Evolutionary conservation across 129 eudicot species (phyloP).

Genomic region (Arctium minus): DNA sequence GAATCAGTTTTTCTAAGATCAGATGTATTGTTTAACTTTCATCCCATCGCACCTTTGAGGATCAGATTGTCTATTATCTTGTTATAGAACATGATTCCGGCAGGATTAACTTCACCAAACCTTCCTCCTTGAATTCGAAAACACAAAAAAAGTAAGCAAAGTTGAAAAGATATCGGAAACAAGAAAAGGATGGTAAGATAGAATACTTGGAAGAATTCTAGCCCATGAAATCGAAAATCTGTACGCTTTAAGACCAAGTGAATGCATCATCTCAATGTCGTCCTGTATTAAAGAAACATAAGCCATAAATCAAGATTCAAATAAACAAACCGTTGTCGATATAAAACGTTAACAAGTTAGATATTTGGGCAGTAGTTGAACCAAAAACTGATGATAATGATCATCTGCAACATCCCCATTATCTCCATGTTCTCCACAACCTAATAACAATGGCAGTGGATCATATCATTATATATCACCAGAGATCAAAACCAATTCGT

Average conservation of each 20-base stretch:
- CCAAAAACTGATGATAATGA: slow-evolving; percentile 74
- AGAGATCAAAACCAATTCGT: not conserved
- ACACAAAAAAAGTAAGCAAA: not conserved
- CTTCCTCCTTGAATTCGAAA: slow-evolving; percentile 39
- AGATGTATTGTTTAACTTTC: not conserved
- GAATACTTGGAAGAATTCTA: slow-evolving; percentile 46
- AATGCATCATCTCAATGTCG: slow-evolving; percentile 25
- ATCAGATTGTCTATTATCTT: slow-evolving; percentile 44
- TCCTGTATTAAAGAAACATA: slow-evolving; percentile 32
- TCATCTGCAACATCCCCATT: slow-evolving; percentile 54
- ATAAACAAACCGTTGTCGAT: not conserved
- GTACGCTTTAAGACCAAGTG: not conserved
- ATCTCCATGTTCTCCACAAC: slow-evolving; percentile 31
- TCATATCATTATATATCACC: not conserved
- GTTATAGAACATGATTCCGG: slow-evolving; percentile 45
- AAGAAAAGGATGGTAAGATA: not conserved
- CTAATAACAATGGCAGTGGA: slow-evolving; percentile 9
- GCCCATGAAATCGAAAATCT: not conserved
- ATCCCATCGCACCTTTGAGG: slow-evolving; percentile 35
- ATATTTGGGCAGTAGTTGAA: not conserved
- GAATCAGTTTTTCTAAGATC: not conserved
- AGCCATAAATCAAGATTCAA: not conserved
- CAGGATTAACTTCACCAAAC: slow-evolving; percentile 46
- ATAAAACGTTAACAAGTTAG: not conserved
- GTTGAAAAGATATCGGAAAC: not conserved